Evolutionary conservation across 129 eudicot genomes (phyloP).

Genomic region (Tagetes erecta): DNA sequence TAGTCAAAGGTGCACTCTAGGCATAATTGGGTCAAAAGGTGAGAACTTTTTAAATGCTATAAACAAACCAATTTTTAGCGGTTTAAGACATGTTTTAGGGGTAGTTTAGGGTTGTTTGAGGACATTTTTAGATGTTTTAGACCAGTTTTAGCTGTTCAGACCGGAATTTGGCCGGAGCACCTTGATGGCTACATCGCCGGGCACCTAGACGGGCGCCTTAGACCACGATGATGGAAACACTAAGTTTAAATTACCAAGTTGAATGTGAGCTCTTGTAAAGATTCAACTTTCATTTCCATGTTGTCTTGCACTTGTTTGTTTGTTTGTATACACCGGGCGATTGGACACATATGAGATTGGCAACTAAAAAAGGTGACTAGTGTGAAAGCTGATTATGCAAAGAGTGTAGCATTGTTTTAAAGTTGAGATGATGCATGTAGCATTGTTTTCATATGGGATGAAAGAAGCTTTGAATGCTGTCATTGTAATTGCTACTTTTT

Average conservation of each 20-base stretch:
- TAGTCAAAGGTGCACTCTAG: too few relatives aligned
- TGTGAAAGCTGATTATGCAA: slow-evolving; percentile 4
- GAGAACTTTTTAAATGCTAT: too few relatives aligned
- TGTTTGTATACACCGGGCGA: neutral
- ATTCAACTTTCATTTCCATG: neutral
- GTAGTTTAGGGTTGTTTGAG: too few relatives aligned
- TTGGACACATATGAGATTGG: slow-evolving; percentile 8
- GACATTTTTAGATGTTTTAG: too few relatives aligned
- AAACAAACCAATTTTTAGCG: too few relatives aligned
- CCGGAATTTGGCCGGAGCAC: too few relatives aligned
- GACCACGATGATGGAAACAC: too few relatives aligned
- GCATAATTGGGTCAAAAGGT: too few relatives aligned
- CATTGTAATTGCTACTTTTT: neutral
- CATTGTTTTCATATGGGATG: neutral
- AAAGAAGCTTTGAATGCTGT: neutral
- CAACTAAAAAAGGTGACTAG: neutral
- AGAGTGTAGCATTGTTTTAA: neutral
- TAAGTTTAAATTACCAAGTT: slow-evolving; percentile 14
- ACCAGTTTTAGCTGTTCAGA: too few relatives aligned
- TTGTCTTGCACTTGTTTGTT: neutral
- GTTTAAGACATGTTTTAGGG: too few relatives aligned
- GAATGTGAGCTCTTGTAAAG: slow-evolving; percentile 3
- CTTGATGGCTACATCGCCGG: too few relatives aligned
- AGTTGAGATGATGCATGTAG: neutral
- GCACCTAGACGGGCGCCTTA: too few relatives aligned